These are phyloP conservation scores for Leccinum aurantiacum DNA, from an alignment of 768 basidiomycete species.

Conservation along the genomic window DNA sequence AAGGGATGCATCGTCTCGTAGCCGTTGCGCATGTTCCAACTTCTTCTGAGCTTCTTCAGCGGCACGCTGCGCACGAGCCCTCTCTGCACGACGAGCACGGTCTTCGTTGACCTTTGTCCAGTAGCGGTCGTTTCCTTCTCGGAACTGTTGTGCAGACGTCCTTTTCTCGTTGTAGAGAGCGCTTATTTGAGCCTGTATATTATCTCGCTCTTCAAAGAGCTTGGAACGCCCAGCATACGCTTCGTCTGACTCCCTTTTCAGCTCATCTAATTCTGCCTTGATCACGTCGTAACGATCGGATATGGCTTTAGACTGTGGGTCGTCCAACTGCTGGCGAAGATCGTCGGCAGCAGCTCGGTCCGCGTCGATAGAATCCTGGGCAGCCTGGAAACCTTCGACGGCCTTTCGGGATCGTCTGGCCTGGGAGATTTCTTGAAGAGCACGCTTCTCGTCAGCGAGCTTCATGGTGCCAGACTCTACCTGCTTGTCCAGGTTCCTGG, in stretches of 20 bases:
- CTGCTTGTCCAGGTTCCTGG: constrained; percentile 80
- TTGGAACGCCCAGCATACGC: constrained; percentile 76
- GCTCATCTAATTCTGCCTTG: constrained; percentile 78
- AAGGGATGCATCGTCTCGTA: constrained; percentile 86
- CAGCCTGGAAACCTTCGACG: constrained; percentile 79
- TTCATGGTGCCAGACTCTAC: constrained; percentile 92
- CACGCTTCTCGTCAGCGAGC: constrained; percentile 93
- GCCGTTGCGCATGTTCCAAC: constrained; percentile 71
- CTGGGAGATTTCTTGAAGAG: constrained; percentile 83
- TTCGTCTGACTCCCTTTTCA: constrained; percentile 87
- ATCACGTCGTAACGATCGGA: constrained; percentile 81
- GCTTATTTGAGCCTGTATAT: constrained; percentile 66
- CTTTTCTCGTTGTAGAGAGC: constrained; percentile 74
- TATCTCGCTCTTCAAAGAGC: constrained; percentile 85
- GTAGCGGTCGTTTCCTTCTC: constrained; percentile 82
- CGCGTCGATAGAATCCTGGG: constrained; percentile 79
- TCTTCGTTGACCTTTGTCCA: constrained; percentile 88
- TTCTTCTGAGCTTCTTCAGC: constrained; percentile 79
- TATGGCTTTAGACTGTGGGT: constrained; percentile 82
- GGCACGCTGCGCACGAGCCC: constrained; percentile 67
- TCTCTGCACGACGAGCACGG: constrained; percentile 78
- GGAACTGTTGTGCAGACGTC: constrained; percentile 65
- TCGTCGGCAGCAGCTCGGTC: constrained; percentile 76
- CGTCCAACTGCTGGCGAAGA: constrained; percentile 80
- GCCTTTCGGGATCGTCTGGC: constrained; percentile 67